Evolutionary conservation across 768 basidiomycete genomes (phyloP), one percentile per base, ranked within the genome.

Genomic region (Fistulinella prunicolor): DNA sequence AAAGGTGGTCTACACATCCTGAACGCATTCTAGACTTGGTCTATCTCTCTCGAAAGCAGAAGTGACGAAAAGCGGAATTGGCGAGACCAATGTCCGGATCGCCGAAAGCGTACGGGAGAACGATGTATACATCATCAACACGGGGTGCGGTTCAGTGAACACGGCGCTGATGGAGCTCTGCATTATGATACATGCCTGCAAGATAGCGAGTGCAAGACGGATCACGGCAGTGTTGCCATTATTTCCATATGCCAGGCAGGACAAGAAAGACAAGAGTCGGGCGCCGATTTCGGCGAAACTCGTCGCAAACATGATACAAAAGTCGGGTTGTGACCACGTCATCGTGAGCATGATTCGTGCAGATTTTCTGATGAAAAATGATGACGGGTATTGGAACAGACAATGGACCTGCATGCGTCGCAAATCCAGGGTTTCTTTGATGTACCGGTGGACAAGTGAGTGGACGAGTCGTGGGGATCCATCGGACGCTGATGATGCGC

Each of bases 341-440:
- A 95, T 98, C 51, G 92, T 94, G 66, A 70, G 89, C 78, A 47
- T 28, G 50, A 37, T 42, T 37, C 20, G 9, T 42, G 37, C 6
- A 37, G 32, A 36, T 36, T 38, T 8, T 22, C 30, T 19, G 47
- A 53, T 21, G 3, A 12, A 30, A 32, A 7, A 17, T 17, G 32
- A 52, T 49, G 50, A 58, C 26, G 29, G 10, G 34, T 36, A 17
- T 44, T 38, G 30, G 32, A 47, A 32, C 23, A 94, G 92, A 98
- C 95, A 9, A 96, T 98, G 93, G 96, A 99, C 72, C 75, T 98
- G 50, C 95, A 99, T 65, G 96, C 96, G 26, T 95, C 93, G 2
- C 96, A 99, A 65, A 98, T 99, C 54, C 96, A 99, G 72, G 96
- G 96, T 6, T 99, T 99, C 75, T 99, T 99, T 69, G 95, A 98